Conservation (phyloP, 768 basidiomycete species). For the Chlorophyllum brunneum region DNA sequence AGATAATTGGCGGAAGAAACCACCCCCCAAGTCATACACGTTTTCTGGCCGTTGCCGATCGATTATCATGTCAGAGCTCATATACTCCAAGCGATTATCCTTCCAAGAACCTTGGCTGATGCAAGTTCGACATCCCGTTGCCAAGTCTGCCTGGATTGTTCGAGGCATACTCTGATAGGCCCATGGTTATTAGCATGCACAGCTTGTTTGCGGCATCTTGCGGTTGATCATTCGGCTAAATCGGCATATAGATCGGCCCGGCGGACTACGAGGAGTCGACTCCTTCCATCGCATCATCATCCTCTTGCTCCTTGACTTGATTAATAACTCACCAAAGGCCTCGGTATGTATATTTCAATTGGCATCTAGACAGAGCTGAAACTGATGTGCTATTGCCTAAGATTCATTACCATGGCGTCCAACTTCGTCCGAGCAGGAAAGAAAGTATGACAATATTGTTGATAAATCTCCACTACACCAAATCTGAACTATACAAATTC, state of each 20-base stretch:
- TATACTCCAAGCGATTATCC: too few species aligned
- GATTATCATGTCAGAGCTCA: background rate
- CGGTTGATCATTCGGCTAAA: background rate
- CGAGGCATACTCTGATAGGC: background rate
- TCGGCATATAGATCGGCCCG: background rate
- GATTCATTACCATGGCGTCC: conserved; percentile 22
- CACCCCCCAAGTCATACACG: too few species aligned
- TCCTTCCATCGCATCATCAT: background rate
- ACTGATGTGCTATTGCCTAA: background rate
- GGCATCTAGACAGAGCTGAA: too few species aligned
- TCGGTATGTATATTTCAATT: too few species aligned
- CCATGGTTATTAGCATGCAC: background rate
- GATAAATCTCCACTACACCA: too few species aligned
- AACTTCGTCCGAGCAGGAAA: conserved; percentile 32
- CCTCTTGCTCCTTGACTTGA: background rate
- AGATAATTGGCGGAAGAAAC: too few species aligned
- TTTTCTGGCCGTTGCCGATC: background rate
- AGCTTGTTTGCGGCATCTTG: too few species aligned
- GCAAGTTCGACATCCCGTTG: background rate
- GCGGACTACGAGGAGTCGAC: background rate
- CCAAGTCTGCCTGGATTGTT: background rate
- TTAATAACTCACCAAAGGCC: too few species aligned
- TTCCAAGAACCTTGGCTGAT: background rate
- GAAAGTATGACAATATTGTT: conserved; percentile 27
- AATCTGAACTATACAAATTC: background rate